Evolutionary conservation across 2,329 filamentous ascomycete species (phyloP).

Genomic region (Thelonectria discophora): DNA sequence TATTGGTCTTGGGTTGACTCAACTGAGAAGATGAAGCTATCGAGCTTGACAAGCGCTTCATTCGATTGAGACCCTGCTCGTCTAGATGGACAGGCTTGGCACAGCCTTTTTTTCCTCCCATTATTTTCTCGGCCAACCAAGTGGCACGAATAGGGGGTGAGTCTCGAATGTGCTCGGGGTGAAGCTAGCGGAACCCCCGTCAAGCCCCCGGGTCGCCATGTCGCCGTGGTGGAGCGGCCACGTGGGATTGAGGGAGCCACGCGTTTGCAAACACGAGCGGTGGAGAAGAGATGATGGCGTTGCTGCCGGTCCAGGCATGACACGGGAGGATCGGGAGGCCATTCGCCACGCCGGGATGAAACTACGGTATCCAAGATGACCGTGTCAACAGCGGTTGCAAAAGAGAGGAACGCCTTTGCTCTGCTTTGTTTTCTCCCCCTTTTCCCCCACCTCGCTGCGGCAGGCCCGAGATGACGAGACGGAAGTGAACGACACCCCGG

Average conservation of each 20-base stretch:
- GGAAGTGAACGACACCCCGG: constrained; percentile 9
- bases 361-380: constrained; percentile 7
- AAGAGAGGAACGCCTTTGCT: not conserved
- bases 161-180: constrained; percentile 27
- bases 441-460: not conserved
- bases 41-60: too few relatives aligned
- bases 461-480: constrained; percentile 10
- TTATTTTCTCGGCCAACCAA: not conserved
- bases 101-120: constrained; percentile 5
- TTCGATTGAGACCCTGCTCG: not conserved
- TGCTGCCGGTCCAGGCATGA: constrained; percentile 31
- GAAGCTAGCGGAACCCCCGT: constrained; percentile 25
- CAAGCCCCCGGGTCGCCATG: constrained; percentile 22
- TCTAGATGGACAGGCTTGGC: not conserved
- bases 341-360: constrained; percentile 24
- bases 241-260: constrained; percentile 43
- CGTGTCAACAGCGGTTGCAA: not conserved
- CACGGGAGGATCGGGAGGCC: constrained; percentile 12
- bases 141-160: constrained; percentile 27
- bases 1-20: too few relatives aligned
- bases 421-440: constrained; percentile 6
- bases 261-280: constrained; percentile 36
- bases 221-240: constrained; percentile 38
- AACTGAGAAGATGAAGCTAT: constrained; percentile 4
- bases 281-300: constrained; percentile 33